These are phyloP conservation scores for Dianthus caryophyllus DNA, from an alignment of 148 eudicot genomes.

Conservation along the genomic window DNA sequence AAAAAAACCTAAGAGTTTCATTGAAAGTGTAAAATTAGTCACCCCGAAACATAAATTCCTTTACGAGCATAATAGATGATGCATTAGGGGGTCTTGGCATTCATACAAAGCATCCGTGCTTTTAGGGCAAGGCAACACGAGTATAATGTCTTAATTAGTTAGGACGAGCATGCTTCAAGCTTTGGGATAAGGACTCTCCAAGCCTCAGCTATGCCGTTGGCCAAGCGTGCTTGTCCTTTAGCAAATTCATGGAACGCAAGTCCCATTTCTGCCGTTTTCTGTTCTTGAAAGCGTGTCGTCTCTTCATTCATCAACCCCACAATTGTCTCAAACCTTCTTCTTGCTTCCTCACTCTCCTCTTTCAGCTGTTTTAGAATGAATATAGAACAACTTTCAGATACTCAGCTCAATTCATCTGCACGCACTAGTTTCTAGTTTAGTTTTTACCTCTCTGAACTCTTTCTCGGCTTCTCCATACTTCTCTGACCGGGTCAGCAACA, in stretches of 20 bases:
- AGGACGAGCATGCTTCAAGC: slow-evolving; percentile 78
- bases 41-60: not conserved
- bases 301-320: slow-evolving; percentile 78
- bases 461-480: slow-evolving; percentile 71
- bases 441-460: slow-evolving; percentile 66
- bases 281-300: slow-evolving; percentile 80
- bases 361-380: slow-evolving; percentile 48
- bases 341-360: slow-evolving; percentile 82
- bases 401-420: no score
- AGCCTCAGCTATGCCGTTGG: slow-evolving; percentile 73
- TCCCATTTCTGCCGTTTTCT: slow-evolving; percentile 85
- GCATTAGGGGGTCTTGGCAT: slow-evolving; percentile 21
- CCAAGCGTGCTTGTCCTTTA: slow-evolving; percentile 86
- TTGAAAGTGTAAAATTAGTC: not conserved
- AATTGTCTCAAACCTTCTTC: slow-evolving; percentile 68
- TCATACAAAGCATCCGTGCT: slow-evolving; percentile 22
- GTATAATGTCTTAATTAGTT: not conserved
- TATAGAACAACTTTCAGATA: no score
- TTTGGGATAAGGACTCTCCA: slow-evolving; percentile 95
- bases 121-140: not conserved
- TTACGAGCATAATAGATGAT: slow-evolving; percentile 23
- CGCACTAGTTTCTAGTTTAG: no score
- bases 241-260: slow-evolving; percentile 96
- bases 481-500: slow-evolving; percentile 73
- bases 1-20: slow-evolving; percentile 1